Evolutionary conservation across 257 asterid genomes (phyloP).

Genomic region (Nicotiana tomentosiformis): DNA sequence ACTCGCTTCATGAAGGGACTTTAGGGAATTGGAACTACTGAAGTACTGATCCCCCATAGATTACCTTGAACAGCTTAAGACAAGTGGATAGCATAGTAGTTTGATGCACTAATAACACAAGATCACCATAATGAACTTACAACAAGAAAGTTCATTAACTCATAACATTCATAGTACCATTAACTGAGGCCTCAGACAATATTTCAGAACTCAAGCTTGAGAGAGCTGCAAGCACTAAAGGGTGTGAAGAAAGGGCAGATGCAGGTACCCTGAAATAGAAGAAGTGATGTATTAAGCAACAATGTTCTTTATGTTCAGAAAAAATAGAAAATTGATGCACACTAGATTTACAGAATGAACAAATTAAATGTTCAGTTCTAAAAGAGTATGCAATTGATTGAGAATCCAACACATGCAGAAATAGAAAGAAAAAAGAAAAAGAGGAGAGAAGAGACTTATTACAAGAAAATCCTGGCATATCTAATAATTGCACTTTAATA

Average conservation of each 20-base stretch:
- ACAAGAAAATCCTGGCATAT: not conserved
- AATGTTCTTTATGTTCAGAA: not conserved
- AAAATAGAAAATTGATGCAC: not conserved
- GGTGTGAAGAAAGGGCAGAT: constrained; percentile 82
- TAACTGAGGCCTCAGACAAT: constrained; percentile 85
- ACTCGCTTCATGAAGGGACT: not conserved
- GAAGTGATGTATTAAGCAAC: not conserved
- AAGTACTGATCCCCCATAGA: not conserved
- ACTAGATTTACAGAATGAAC: not conserved
- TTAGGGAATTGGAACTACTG: not conserved
- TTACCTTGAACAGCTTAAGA: not conserved
- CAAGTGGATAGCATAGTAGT: not conserved
- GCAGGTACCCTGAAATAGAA: constrained; percentile 82
- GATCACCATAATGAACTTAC: not conserved
- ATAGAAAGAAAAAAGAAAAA: not conserved
- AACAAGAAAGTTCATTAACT: constrained; percentile 18
- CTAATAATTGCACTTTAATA: not conserved
- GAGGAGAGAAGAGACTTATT: not conserved
- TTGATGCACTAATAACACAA: not conserved
- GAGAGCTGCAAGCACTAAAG: constrained; percentile 82
- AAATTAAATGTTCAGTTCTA: not conserved
- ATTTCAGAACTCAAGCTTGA: constrained; percentile 78
- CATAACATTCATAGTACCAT: constrained; percentile 50
- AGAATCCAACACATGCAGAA: not conserved
- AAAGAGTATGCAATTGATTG: not conserved